Evolutionary conservation across 108 stramenopile genomes (phyloP), one percentile per base, ranked within the genome.

Genomic region (Cyclotella choctawhatcheeana): DNA sequence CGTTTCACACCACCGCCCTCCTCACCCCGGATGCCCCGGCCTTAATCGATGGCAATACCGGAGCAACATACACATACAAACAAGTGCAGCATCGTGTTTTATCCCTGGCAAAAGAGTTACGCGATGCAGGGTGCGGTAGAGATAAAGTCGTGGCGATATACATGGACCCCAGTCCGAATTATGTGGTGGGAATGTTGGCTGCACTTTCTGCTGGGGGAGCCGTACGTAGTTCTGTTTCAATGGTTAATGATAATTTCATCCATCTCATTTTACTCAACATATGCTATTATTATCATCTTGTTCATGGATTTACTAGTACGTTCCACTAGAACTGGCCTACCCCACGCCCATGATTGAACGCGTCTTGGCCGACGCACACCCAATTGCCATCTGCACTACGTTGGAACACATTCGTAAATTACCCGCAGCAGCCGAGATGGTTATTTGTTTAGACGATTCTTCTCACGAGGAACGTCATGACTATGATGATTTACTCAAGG

Each of bases 271-370:
- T 40, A 12, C 8, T 40, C 21, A 25, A 20, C 17, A n/a, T 13
- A 44, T 33, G 16, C 7, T 30, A 3, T 55, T 3, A 12, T 16
- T 6, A 47, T n/a, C 18, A 8, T 32, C n/a, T 74, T 55, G 35
- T 40, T 12, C 33, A 32, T 20, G 34, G 34, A 1, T 71, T 16
- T 14, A 7, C 14, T 32, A 79, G 18, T 92, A 89, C 80, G 85
- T 88, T 81, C 87, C 89, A 14, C 61, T 92, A 18, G 91, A 90
- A 43, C 52, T 88, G 52, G 91, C 80, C n/a, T 92, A 92, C 59
- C 91, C 91, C 30, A 86, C 78, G 27, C 76, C 68, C 16, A 65
- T 92, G 59, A 67, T 92, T 55, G 78, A 83, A 67, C 64, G 84
- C 2, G 91, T 87, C 31, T 43, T 92, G 7, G 35, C 64, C 31